A percentile compares a stretch with the other conserved stretches of the same genome.
These are phyloP conservation scores for Skeletonema menzelii DNA, from an alignment of 108 stramenopile species.

Conservation along the genomic window DNA sequence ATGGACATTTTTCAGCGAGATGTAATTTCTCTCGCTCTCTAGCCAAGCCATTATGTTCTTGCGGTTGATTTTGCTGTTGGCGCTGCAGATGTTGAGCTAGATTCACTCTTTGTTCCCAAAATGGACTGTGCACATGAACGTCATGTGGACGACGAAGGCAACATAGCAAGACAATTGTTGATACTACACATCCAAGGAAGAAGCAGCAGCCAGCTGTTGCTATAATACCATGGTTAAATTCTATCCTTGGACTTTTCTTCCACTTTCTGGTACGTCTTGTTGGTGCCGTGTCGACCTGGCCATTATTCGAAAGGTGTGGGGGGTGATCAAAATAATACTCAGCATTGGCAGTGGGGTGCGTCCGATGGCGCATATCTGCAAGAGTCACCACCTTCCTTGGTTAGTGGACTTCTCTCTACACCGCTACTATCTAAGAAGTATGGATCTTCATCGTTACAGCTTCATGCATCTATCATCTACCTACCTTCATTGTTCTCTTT, in stretches of 20 bases:
- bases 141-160: not conserved
- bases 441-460: too few species aligned
- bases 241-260: not conserved
- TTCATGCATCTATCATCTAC: too few species aligned
- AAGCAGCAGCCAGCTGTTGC: not conserved
- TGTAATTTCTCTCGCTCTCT: not conserved
- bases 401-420: too few species aligned
- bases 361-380: not conserved
- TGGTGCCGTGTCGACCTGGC: not conserved
- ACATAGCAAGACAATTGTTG: not conserved
- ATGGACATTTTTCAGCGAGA: slow-evolving; percentile 3
- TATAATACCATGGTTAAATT: not conserved
- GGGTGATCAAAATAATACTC: not conserved
- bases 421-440: too few species aligned
- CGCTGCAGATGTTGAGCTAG: not conserved
- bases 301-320: not conserved
- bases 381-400: not conserved
- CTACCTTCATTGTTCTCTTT: too few species aligned
- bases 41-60: not conserved
- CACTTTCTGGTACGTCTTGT: not conserved
- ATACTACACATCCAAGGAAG: not conserved
- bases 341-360: not conserved
- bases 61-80: not conserved
- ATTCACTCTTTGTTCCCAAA: not conserved
- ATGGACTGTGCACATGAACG: not conserved